Base-by-base conservation (phyloP, 176 grass and related monocot genomes). In the Eragrostis nindensis region DNA sequence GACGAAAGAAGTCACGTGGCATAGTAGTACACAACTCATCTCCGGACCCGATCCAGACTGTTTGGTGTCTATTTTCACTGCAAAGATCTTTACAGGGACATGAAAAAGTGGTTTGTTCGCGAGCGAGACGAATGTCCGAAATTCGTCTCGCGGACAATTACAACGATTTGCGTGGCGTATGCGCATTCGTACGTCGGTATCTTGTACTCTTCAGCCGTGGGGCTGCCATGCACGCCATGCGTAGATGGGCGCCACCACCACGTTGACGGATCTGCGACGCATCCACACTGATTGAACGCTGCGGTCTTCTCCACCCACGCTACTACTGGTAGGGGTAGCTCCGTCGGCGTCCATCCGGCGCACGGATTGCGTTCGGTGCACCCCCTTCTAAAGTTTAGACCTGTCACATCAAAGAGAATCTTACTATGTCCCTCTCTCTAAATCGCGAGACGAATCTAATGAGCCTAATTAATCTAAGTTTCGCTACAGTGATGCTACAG, bases 201-300 rank as follows among this genome's bases (percentile, higher is more conserved):
- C 30, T 43, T 18, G 14, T 45, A 40, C 26, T 3, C 21, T 29
- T 17, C 24, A 40, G 15, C 47, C 12, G 70, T 25, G 8, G 49
- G 66, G 21, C 66, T 43, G 64, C 4, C 43, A 15, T 41, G 68
- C 45, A 5, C 43, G 46, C 19, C 36, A 54, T n/a, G 29, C n/a
- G 47, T 32, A 39, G 36, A 42, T 67, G 77, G 77, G 84, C 52
- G n/a, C n/a, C n/a, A 16, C 84, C 77, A 69, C 77, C 77, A 81
- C 77, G 52, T 61, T 49, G 77, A 86, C 70, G 50, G 62, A 75
- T 81, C 29, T 29, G 62, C 60, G 70, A 68, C 16, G 69, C 60
- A 5, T 38, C 27, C 75, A 48, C n/a, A 68, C 40, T 86, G 52
- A 80, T 86, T 47, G 44, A 40, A 0, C 7, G n/a, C 24, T 0